phyloP scores from a whole-genome alignment of 441 rosid species.

The Gossypium davidsonii region DNA sequence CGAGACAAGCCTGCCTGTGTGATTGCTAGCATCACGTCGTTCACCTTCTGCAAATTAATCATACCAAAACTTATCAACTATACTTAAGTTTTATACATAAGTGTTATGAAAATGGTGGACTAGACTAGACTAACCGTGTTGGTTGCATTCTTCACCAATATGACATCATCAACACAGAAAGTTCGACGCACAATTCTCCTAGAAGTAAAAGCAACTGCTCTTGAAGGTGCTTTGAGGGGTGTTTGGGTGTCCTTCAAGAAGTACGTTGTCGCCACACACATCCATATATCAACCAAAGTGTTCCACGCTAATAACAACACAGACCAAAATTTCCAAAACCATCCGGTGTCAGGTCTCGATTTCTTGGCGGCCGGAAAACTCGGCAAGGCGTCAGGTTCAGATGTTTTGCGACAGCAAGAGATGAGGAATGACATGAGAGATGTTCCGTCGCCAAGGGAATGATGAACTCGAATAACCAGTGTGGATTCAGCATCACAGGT shows the following conservation, averaged over 20 bases:
- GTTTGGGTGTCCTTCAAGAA: conserved; percentile 26
- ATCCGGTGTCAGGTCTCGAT: background rate
- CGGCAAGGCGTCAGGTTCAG: conserved; percentile 10
- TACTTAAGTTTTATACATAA: background rate
- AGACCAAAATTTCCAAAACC: background rate
- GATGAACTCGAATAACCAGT: conserved; percentile 21
- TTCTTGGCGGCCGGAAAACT: background rate
- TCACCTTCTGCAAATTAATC: conserved; percentile 19
- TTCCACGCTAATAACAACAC: conserved; percentile 13
- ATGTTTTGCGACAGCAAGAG: conserved; percentile 11
- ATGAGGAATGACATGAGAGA: conserved; percentile 26
- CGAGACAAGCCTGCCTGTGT: conserved; percentile 29
- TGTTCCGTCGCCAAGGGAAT: conserved; percentile 29
- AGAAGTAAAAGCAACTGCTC: background rate
- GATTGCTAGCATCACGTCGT: conserved; percentile 22
- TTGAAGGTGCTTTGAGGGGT: conserved; percentile 13
- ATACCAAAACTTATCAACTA: background rate
- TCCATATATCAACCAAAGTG: conserved; percentile 11
- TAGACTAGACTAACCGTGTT: conserved; percentile 11
- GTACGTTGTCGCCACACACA: conserved; percentile 16
- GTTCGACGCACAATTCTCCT: conserved; percentile 20
- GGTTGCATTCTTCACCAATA: conserved; percentile 23
- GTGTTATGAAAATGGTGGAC: background rate
- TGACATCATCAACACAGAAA: conserved; percentile 25
- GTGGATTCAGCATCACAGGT: conserved; percentile 23